These are phyloP conservation scores for Starmerella floricola DNA, from an alignment of 805 yeast species.

Conservation along the genomic window DNA sequence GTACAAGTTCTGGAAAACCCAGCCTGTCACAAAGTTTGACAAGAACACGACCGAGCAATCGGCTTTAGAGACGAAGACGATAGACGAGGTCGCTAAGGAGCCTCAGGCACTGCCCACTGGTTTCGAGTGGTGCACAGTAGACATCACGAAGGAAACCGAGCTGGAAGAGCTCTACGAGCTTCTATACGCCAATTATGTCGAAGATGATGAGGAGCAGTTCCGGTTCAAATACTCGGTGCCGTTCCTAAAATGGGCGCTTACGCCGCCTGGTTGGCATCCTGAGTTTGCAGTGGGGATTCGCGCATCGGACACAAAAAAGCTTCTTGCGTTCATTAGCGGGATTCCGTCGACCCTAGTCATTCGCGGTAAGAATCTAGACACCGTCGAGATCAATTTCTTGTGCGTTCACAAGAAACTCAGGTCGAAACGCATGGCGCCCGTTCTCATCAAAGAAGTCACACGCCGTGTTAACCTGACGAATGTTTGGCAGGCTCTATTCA, in stretches of 20 bases:
- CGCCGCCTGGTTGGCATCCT: conserved; percentile 80
- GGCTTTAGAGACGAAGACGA: conserved; percentile 36
- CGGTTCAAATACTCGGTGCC: conserved; percentile 77
- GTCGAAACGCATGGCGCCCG: conserved; percentile 88
- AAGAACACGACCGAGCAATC: conserved; percentile 50
- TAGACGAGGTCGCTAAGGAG: conserved; percentile 55
- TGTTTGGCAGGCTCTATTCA: conserved; percentile 92
- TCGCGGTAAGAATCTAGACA: conserved; percentile 35
- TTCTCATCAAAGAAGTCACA: conserved; percentile 85
- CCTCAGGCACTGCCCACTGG: conserved; percentile 65
- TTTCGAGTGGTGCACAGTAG: conserved; percentile 82
- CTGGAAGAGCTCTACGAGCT: conserved; percentile 68
- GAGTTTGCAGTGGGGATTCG: conserved; percentile 94
- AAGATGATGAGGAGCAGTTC: conserved; percentile 83
- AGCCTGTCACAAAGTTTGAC: conserved; percentile 76
- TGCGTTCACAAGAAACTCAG: conserved; percentile 90
- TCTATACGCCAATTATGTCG: conserved; percentile 83
- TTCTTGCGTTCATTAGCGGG: conserved; percentile 88
- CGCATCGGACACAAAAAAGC: conserved; percentile 58
- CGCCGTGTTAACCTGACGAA: conserved; percentile 73
- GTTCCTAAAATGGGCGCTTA: conserved; percentile 84
- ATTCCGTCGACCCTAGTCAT: conserved; percentile 64
- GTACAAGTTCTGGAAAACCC: conserved; percentile 95
- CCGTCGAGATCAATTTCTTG: conserved; percentile 80
- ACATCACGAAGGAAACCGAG: conserved; percentile 42